These are phyloP conservation scores for Hemisphaericaspora xylofermentans DNA, from an alignment of 1,139 yeast species.

Conservation along the genomic window DNA sequence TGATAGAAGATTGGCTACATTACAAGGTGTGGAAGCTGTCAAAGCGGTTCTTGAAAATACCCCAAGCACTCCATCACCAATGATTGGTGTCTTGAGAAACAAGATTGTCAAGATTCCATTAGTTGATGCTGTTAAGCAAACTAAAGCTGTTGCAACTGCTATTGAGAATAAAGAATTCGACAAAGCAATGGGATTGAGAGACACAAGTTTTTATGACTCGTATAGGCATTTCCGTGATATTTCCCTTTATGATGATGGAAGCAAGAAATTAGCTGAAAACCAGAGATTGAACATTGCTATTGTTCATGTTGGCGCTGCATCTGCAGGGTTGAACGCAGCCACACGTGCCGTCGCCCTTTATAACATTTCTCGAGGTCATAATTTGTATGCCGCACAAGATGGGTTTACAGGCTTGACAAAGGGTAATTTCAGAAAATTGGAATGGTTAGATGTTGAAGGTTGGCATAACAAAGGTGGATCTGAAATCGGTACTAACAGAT, in stretches of 20 bases:
- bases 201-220: slow-evolving; percentile 81
- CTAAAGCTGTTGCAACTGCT: slow-evolving; percentile 85
- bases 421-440: slow-evolving; percentile 69
- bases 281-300: slow-evolving; percentile 71
- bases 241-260: slow-evolving; percentile 66
- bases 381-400: slow-evolving; percentile 81
- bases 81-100: slow-evolving; percentile 88
- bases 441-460: slow-evolving; percentile 85
- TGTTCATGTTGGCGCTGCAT: slow-evolving; percentile 93
- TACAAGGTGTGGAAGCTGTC: slow-evolving; percentile 98
- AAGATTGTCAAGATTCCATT: slow-evolving; percentile 80
- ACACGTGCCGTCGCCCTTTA: slow-evolving; percentile 88
- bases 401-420: slow-evolving; percentile 90
- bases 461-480: slow-evolving; percentile 95
- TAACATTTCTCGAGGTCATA: slow-evolving; percentile 88
- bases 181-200: slow-evolving; percentile 83
- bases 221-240: slow-evolving; percentile 69
- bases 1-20: slow-evolving; percentile 86
- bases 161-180: slow-evolving; percentile 77
- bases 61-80: slow-evolving; percentile 91
- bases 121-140: slow-evolving; percentile 84
- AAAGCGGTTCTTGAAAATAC: slow-evolving; percentile 86
- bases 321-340: slow-evolving; percentile 94
- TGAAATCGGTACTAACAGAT: slow-evolving; percentile 91
- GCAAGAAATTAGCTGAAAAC: slow-evolving; percentile 48